Conservation (phyloP, 164 flowering plant genomes). For the Aristolochia contorta region DNA sequence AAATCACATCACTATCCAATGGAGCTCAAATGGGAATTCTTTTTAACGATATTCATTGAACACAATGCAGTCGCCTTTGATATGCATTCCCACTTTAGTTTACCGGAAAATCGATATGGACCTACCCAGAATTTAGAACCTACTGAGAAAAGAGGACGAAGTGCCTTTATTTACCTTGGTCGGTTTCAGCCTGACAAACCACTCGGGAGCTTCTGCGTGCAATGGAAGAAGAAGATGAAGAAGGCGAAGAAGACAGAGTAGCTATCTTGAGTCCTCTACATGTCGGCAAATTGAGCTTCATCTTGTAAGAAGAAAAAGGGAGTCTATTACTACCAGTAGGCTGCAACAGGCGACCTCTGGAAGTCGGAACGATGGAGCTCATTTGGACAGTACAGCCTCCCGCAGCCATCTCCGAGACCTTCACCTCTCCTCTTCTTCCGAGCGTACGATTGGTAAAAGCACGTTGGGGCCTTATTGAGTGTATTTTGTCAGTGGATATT, state of each 20-base stretch:
- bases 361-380: constrained; percentile 26
- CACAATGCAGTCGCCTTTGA: no score
- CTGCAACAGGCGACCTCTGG: constrained; percentile 19
- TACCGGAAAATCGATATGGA: no score
- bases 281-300: constrained; percentile 28
- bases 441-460: background rate
- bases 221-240: constrained; percentile 14
- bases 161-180: constrained; percentile 38
- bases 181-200: constrained; percentile 46
- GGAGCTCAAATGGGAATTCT: no score
- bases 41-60: no score
- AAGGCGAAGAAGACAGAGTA: constrained; percentile 7
- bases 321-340: constrained; percentile 3
- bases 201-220: constrained; percentile 12
- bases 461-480: background rate
- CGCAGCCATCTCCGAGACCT: constrained; percentile 25
- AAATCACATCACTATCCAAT: background rate
- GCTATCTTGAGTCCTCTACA: constrained; percentile 17
- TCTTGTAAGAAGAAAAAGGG: constrained; percentile 13
- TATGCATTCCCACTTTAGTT: no score
- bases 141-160: background rate
- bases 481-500: constrained; percentile 14
- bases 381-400: constrained; percentile 28
- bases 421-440: background rate
- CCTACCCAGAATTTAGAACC: no score